Conservation (phyloP, 2,329 filamentous ascomycete species). For the Chaetoscypha palmicola region DNA sequence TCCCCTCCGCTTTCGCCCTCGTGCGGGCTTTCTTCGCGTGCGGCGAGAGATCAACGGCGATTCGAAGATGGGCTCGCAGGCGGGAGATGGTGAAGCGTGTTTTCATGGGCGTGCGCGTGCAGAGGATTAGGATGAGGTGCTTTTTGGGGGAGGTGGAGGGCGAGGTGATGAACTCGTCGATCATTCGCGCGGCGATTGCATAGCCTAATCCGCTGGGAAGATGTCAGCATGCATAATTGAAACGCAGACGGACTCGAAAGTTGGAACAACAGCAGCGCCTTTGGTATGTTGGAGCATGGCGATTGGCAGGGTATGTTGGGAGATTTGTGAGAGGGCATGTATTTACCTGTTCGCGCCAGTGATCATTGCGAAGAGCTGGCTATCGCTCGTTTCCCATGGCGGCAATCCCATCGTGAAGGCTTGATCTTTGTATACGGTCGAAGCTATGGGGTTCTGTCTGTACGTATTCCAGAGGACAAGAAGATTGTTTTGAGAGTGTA, state of each 20-base stretch:
- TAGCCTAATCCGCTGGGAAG: slow-evolving; percentile 74
- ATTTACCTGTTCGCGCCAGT: slow-evolving; percentile 80
- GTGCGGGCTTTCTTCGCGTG: slow-evolving; percentile 41
- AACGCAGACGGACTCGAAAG: neutral
- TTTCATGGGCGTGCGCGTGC: slow-evolving; percentile 71
- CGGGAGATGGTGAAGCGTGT: slow-evolving; percentile 61
- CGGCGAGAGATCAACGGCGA: slow-evolving; percentile 35
- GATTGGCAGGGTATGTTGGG: neutral
- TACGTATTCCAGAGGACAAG: too few species aligned
- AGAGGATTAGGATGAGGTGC: slow-evolving; percentile 73
- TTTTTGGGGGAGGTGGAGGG: slow-evolving; percentile 57
- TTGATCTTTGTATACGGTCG: neutral
- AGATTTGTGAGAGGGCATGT: neutral
- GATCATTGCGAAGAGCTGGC: slow-evolving; percentile 59
- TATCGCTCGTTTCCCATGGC: slow-evolving; percentile 33
- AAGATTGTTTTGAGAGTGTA: too few species aligned
- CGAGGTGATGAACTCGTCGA: slow-evolving; percentile 78
- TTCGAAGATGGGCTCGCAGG: slow-evolving; percentile 56
- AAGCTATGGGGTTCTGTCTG: too few species aligned
- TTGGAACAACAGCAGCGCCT: neutral
- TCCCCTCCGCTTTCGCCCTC: slow-evolving; percentile 49
- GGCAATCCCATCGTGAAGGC: slow-evolving; percentile 28
- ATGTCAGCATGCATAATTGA: slow-evolving; percentile 30
- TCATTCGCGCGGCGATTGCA: slow-evolving; percentile 73
- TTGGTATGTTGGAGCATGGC: too few species aligned